Percentiles rank a stretch among this genome's conserved stretches.
phyloP scores from a whole-genome alignment of 225 moss, liverwort and hornwort species.

The Straminergon stramineum region DNA sequence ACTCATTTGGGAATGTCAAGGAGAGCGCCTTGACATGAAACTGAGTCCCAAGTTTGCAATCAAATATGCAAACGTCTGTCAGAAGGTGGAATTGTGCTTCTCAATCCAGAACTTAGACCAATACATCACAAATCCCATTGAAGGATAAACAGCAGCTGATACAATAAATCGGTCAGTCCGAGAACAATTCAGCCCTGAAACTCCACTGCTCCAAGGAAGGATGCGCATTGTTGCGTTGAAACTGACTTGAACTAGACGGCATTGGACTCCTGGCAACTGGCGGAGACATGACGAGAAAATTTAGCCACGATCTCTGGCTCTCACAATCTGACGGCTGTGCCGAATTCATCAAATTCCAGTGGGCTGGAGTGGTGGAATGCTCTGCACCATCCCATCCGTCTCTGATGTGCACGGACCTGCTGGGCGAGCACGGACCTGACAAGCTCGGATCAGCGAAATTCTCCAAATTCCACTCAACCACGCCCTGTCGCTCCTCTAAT shows the following conservation, averaged over 20 bases:
- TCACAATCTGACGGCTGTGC: not conserved
- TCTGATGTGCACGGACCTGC: not conserved
- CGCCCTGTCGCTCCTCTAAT: not conserved
- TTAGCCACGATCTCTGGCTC: not conserved
- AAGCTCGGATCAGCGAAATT: not conserved
- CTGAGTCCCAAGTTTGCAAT: not conserved
- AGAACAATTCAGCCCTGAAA: not conserved
- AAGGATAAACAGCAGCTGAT: not conserved
- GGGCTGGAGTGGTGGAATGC: not conserved
- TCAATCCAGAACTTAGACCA: not conserved
- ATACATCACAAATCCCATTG: not conserved
- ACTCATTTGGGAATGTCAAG: not conserved
- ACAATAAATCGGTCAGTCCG: not conserved
- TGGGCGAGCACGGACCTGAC: not conserved
- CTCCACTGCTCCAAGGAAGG: not conserved
- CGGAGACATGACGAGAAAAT: not conserved
- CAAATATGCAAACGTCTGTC: not conserved
- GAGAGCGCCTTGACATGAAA: not conserved
- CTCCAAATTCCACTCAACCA: not conserved
- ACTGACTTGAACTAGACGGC: not conserved
- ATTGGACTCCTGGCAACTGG: not conserved
- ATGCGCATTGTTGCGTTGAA: not conserved
- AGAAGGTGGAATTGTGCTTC: not conserved
- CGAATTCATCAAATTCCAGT: not conserved
- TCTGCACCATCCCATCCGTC: not conserved